Percentiles rank a stretch among this genome's conserved stretches.
phyloP scores from a whole-genome alignment of 2,329 filamentous ascomycete genomes.

The Exophiala dermatitidis region DNA sequence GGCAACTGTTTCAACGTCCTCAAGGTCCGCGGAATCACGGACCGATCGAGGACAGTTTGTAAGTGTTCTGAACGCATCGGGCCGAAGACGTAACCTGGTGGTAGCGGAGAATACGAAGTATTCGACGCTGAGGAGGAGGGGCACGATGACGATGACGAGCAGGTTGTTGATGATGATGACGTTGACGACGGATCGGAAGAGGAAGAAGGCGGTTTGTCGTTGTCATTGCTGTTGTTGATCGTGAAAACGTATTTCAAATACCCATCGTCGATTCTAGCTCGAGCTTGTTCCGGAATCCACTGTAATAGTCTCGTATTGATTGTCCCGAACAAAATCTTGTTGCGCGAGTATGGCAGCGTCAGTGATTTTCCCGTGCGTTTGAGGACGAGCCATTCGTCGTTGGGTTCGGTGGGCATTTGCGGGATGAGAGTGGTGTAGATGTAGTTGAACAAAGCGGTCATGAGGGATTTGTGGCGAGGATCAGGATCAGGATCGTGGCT shows the following conservation, averaged over 20 bases:
- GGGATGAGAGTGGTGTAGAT: conserved; percentile 15
- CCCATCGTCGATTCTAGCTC: conserved; percentile 29
- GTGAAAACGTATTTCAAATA: conserved; percentile 37
- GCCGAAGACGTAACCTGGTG: conserved; percentile 16
- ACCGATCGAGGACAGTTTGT: conserved; percentile 35
- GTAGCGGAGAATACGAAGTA: conserved; percentile 16
- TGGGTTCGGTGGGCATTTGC: conserved; percentile 9
- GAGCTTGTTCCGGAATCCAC: conserved; percentile 23
- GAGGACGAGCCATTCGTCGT: conserved; percentile 19
- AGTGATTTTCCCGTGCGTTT: conserved; percentile 22
- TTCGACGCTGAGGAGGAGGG: no score
- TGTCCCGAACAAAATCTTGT: conserved; percentile 33
- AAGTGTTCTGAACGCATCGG: conserved; percentile 26
- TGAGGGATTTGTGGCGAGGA: conserved; percentile 9
- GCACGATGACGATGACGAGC: no score
- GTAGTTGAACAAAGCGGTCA: conserved; percentile 17
- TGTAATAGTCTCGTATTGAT: conserved; percentile 33
- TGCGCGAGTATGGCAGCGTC: conserved; percentile 20
- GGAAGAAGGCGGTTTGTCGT: background rate
- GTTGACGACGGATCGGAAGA: no score
- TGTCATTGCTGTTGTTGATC: background rate
- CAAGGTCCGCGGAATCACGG: conserved; percentile 35
- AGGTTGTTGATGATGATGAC: no score
- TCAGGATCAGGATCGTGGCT: background rate
- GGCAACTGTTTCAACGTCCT: conserved; percentile 31